Conservation (phyloP, 1,284 basidiomycete genomes). For the Cystobasidium pallidum region DNA sequence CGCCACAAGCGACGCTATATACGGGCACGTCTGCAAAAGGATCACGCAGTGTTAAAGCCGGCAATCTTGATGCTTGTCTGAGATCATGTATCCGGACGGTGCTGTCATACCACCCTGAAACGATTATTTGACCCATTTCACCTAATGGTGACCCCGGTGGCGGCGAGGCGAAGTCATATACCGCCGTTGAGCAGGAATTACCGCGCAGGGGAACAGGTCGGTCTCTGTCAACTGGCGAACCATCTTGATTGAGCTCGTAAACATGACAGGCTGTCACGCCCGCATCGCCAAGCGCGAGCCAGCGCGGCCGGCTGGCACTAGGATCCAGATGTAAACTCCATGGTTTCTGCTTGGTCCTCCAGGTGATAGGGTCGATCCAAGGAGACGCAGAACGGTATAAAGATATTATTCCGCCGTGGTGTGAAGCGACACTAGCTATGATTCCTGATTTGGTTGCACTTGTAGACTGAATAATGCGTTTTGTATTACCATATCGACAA, state of each 20-base stretch:
- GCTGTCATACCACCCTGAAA: slow-evolving; percentile 41
- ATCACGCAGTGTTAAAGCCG: slow-evolving; percentile 19
- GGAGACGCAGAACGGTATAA: slow-evolving; percentile 17
- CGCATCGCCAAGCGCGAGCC: slow-evolving; percentile 39
- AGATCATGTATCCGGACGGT: slow-evolving; percentile 36
- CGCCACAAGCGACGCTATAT: slow-evolving; percentile 39
- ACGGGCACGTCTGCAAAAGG: slow-evolving; percentile 33
- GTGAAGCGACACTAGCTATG: slow-evolving; percentile 28
- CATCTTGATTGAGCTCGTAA: slow-evolving; percentile 30
- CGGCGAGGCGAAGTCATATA: slow-evolving; percentile 33
- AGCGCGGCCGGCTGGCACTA: background rate
- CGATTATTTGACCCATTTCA: background rate
- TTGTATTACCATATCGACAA: slow-evolving; percentile 30
- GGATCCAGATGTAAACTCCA: slow-evolving; percentile 33
- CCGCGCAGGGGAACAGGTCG: slow-evolving; percentile 14
- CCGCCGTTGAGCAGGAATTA: slow-evolving; percentile 14
- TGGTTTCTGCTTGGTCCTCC: slow-evolving; percentile 30
- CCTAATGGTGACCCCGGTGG: slow-evolving; percentile 34
- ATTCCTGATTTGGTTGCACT: slow-evolving; percentile 22
- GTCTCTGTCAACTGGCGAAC: slow-evolving; percentile 14
- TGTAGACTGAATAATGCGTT: slow-evolving; percentile 24
- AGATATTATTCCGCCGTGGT: slow-evolving; percentile 21
- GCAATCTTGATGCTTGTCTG: slow-evolving; percentile 2
- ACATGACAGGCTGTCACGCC: slow-evolving; percentile 1
- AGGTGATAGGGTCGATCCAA: slow-evolving; percentile 30